Percentiles rank a stretch among this genome's conserved stretches.
Evolutionary conservation across 2,329 filamentous ascomycete genomes (phyloP).

Genomic region (Aureobasidium sp.): DNA sequence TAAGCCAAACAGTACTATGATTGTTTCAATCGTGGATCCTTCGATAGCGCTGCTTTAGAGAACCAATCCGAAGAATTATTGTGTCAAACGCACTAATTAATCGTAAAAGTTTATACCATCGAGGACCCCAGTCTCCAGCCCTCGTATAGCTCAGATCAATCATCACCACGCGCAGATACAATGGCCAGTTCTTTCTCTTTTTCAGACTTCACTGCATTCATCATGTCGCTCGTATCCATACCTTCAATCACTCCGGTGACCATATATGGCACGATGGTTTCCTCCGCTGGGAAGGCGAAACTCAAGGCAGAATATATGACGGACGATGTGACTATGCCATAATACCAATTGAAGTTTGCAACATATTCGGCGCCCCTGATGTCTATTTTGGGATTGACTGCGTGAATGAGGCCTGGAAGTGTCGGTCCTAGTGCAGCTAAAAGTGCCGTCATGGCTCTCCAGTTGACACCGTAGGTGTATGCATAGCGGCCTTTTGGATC

Average conservation of each 20-base stretch:
- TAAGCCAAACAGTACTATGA: too few relatives aligned
- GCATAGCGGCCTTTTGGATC: conserved; percentile 44
- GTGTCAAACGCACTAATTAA: background rate
- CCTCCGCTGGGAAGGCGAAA: background rate
- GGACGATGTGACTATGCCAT: conserved; percentile 52
- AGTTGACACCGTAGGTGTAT: conserved; percentile 51
- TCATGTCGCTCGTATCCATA: background rate
- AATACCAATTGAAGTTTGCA: conserved; percentile 55
- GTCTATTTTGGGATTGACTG: conserved; percentile 18
- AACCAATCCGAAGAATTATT: background rate
- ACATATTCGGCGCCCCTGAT: conserved; percentile 19
- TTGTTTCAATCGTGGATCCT: too few relatives aligned
- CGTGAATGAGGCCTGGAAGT: conserved; percentile 42
- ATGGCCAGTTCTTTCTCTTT: background rate
- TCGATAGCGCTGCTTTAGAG: too few relatives aligned
- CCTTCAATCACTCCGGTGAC: background rate
- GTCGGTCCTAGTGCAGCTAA: conserved; percentile 51
- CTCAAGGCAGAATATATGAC: conserved; percentile 47
- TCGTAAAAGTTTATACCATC: too few relatives aligned
- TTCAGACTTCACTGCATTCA: background rate
- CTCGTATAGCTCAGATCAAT: too few relatives aligned
- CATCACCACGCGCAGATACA: background rate
- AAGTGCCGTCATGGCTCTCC: conserved; percentile 53
- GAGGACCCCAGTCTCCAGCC: too few relatives aligned
- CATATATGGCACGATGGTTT: background rate